These are phyloP conservation scores for Botryosphaeria dothidea DNA, from an alignment of 2,329 filamentous ascomycete species.

Conservation along the genomic window DNA sequence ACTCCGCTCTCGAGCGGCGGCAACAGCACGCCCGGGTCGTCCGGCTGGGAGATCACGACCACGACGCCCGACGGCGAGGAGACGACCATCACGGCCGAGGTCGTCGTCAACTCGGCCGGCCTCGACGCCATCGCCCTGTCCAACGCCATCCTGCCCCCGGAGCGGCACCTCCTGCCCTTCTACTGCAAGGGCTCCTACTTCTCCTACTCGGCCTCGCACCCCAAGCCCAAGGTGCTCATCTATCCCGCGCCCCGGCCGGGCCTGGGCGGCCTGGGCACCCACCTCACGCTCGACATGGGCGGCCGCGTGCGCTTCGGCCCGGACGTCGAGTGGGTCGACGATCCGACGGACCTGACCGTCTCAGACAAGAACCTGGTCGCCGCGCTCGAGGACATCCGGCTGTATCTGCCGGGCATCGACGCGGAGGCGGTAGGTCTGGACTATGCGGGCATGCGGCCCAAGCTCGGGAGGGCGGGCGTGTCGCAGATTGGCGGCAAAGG, in stretches of 20 bases:
- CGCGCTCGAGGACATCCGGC: constrained; percentile 73
- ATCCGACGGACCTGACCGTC: constrained; percentile 68
- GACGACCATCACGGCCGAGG: constrained; percentile 68
- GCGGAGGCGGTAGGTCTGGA: constrained; percentile 68
- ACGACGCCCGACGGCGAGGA: constrained; percentile 48
- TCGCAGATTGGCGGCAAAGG: constrained; percentile 54
- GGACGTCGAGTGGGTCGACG: constrained; percentile 89
- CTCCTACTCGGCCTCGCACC: constrained; percentile 69
- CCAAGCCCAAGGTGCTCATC: constrained; percentile 70
- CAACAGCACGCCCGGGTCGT: constrained; percentile 32
- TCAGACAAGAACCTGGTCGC: constrained; percentile 62
- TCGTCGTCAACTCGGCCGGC: constrained; percentile 82
- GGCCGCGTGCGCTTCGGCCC: constrained; percentile 89
- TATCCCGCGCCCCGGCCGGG: constrained; percentile 87
- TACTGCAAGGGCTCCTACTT: constrained; percentile 98
- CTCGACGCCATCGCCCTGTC: constrained; percentile 73
- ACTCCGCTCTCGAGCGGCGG: constrained; percentile 44
- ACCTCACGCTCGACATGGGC: constrained; percentile 85
- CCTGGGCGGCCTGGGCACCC: constrained; percentile 82
- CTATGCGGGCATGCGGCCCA: constrained; percentile 90
- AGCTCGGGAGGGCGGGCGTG: constrained; percentile 67
- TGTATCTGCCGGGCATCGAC: constrained; percentile 77
- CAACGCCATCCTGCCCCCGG: constrained; percentile 73
- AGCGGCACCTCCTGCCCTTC: constrained; percentile 61
- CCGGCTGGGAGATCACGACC: constrained; percentile 72